Conservation (phyloP, 2,329 filamentous ascomycete species). For the Seiridium cupressi region DNA sequence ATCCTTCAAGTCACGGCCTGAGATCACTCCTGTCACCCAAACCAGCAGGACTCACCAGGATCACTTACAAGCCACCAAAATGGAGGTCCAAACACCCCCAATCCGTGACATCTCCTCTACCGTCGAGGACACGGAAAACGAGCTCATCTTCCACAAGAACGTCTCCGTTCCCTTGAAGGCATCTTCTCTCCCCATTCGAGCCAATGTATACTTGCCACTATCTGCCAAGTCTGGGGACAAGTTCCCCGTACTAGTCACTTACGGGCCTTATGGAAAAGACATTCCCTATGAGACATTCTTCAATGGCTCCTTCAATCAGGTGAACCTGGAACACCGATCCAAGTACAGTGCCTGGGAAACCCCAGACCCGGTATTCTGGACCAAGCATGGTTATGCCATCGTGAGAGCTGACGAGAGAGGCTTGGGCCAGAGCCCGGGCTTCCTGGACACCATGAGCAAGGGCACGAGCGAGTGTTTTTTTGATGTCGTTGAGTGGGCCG, state of each 20-base stretch:
- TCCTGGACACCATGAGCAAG: conserved; percentile 47
- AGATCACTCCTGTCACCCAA: not conserved
- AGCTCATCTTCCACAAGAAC: conserved; percentile 30
- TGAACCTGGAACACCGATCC: conserved; percentile 52
- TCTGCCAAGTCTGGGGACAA: conserved; percentile 21
- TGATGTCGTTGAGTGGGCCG: conserved; percentile 48
- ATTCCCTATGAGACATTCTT: conserved; percentile 56
- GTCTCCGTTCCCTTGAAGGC: conserved; percentile 29
- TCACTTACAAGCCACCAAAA: not conserved
- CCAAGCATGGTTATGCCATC: conserved; percentile 50
- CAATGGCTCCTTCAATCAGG: conserved; percentile 40
- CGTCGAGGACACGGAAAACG: conserved; percentile 21
- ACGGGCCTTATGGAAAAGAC: conserved; percentile 74
- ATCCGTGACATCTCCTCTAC: conserved; percentile 17
- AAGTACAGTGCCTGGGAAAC: conserved; percentile 59
- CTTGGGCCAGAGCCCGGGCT: conserved; percentile 43
- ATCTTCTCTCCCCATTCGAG: conserved; percentile 29
- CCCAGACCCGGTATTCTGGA: conserved; percentile 57
- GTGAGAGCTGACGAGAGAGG: conserved; percentile 52
- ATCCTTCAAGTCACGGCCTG: not conserved
- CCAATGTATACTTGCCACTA: conserved; percentile 37
- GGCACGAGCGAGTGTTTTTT: conserved; percentile 47
- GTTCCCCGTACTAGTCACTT: conserved; percentile 65
- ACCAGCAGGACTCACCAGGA: not conserved
- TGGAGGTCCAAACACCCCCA: conserved; percentile 17